Evolutionary conservation across 1,284 basidiomycete genomes (phyloP).

Genomic region (Ganoderma lingzhi): DNA sequence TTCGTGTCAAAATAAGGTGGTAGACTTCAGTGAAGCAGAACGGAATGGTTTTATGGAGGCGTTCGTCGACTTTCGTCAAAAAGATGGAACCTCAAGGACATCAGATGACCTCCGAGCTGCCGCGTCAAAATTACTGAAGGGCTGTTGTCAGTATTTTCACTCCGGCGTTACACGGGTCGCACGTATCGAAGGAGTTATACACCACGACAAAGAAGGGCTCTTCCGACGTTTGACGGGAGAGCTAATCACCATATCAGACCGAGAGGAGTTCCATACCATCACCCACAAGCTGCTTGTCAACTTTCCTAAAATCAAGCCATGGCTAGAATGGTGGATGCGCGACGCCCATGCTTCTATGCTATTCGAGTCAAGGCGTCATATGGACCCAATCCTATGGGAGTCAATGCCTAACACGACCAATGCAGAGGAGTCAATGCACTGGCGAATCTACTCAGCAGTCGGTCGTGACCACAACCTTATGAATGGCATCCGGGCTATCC

Average conservation of each 20-base stretch:
- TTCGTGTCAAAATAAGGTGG: too few species aligned
- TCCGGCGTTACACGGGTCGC: neutral
- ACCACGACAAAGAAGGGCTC: neutral
- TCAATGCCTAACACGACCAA: neutral
- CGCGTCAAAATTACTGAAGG: neutral
- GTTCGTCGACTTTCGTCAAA: neutral
- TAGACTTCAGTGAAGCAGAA: neutral
- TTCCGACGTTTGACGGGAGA: neutral
- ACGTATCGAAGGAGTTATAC: neutral
- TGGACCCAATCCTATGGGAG: neutral
- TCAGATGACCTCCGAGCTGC: neutral
- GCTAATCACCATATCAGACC: neutral
- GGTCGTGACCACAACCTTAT: neutral
- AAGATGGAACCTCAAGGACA: too few species aligned
- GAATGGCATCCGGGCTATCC: neutral
- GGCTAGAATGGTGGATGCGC: neutral
- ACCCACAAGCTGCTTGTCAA: neutral
- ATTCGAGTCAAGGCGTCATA: neutral
- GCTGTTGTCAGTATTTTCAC: neutral
- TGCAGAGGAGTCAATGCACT: neutral
- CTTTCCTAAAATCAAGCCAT: neutral
- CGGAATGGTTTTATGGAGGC: neutral
- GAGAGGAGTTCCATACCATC: neutral
- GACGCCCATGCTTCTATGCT: neutral
- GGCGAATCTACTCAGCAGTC: neutral